Evolutionary conservation across 495 filamentous ascomycete species (phyloP), one percentile per base, ranked within the genome.

Genomic region (Daldinia bambusicola): DNA sequence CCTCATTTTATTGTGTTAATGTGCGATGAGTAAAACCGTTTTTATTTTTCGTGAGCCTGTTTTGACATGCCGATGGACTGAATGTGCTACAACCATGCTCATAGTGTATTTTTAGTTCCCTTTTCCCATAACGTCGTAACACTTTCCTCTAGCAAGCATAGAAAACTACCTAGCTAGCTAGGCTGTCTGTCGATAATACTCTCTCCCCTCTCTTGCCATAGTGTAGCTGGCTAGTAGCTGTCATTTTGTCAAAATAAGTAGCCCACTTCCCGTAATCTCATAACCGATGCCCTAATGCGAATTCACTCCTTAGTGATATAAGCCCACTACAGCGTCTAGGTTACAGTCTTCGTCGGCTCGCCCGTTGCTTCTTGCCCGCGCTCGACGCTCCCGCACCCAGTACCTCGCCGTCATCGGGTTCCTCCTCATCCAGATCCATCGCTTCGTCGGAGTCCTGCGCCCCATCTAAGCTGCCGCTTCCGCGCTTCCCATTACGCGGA

Each of bases 361-460:
- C 70, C 59, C 80, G 70, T 66, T 81, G 71, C 69, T 84, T 81
- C 74, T 79, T 77, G 0, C 38, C 56, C 57, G 2, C 58, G 12
- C 10, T 37, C 34, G 26, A 60, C 63, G 13, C 55, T 26, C 32
- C 45, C 37, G 30, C 16, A 26, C 22, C 51, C 4, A 16, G 0
- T n/a, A 36, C 69, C 5, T 79, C 77, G 5, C 70, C 80, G 1
- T 74, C 80, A 0, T 79, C 80, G 0, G 66, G 74, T 4, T 82
- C 79, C 9, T 81, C 77, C 20, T 87, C 87, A 71, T 88, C 85
- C n/a, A 87, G 40, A 61, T 90, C 89, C 83, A 88, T 86, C 20
- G 78, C 81, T 67, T 87, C 86, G 40, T 86, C 89, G 7, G 86
- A 83, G 0, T 83, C 84, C 68, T 83, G 80, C 55, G 84, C 82